Evolutionary conservation across 164 flowering plant genomes (phyloP).

Genomic region (Macadamia integrifolia): DNA sequence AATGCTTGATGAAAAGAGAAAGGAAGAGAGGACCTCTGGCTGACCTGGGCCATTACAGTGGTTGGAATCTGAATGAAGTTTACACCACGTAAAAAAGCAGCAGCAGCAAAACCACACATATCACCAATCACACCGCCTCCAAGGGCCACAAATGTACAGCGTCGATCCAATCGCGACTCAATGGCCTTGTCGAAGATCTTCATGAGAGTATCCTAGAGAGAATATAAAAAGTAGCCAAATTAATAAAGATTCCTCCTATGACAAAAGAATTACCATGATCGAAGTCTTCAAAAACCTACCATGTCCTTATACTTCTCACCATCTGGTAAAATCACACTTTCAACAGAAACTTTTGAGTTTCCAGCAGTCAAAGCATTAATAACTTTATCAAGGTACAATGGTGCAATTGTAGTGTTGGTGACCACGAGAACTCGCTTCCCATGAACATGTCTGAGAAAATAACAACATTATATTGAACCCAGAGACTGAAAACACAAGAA

Average conservation of each 20-base stretch:
- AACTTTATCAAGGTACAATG: constrained; percentile 80
- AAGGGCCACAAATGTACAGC: constrained; percentile 93
- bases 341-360: constrained; percentile 76
- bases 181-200: constrained; percentile 96
- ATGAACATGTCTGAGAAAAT: constrained; percentile 73
- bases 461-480: not conserved
- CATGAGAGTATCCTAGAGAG: constrained; percentile 80
- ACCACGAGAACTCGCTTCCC: constrained; percentile 96
- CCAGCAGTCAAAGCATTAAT: constrained; percentile 68
- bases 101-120: constrained; percentile 99
- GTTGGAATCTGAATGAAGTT: constrained; percentile 99
- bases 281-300: constrained; percentile 37
- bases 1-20: not conserved
- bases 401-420: constrained; percentile 79
- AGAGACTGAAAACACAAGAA: not conserved
- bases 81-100: constrained; percentile 91
- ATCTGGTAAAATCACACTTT: constrained; percentile 87
- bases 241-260: not conserved
- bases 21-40: not conserved
- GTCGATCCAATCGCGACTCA: constrained; percentile 81
- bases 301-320: constrained; percentile 93
- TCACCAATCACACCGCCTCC: constrained; percentile 99
- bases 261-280: not conserved
- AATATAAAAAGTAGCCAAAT: not conserved
- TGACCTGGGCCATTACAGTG: constrained; percentile 98